Evolutionary conservation across 805 yeast species (phyloP).

Genomic region (Suhomyces canberraensis): DNA sequence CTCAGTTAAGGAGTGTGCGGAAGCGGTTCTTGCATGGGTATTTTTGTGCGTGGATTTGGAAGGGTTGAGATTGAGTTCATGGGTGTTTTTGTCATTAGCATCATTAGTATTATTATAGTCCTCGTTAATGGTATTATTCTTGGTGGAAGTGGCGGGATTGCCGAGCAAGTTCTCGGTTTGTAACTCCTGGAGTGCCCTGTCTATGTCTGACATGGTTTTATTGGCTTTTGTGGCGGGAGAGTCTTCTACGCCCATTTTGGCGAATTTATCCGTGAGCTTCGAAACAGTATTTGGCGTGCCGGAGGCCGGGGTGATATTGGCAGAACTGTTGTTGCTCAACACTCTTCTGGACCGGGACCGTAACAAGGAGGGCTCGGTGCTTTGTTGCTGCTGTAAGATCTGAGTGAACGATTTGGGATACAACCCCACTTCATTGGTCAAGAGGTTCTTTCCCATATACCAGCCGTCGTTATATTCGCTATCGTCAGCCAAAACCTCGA

Average conservation of each 20-base stretch:
- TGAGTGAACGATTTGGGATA: conserved; percentile 90
- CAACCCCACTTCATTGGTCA: conserved; percentile 74
- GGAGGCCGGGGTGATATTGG: not conserved
- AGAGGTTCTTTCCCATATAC: conserved; percentile 84
- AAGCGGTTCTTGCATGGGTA: conserved; percentile 8
- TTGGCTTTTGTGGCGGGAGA: conserved; percentile 29
- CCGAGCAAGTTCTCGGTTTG: conserved; percentile 24
- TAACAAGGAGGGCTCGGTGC: conserved; percentile 23
- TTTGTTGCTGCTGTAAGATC: conserved; percentile 23
- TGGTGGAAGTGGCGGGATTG: conserved; percentile 2
- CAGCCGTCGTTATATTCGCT: conserved; percentile 94
- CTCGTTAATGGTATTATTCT: not conserved
- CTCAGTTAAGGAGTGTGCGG: conserved; percentile 15
- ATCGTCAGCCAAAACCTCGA: conserved; percentile 90
- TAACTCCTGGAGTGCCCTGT: conserved; percentile 66
- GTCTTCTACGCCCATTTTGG: conserved; percentile 7
- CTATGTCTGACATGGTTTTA: conserved; percentile 66
- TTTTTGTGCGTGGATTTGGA: not conserved
- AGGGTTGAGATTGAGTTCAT: not conserved
- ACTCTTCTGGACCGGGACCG: conserved; percentile 55
- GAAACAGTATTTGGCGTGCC: conserved; percentile 1
- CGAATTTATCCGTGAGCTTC: conserved; percentile 9
- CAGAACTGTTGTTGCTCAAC: conserved; percentile 16
- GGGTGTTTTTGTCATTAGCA: not conserved
- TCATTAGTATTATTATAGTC: not conserved